Base-by-base conservation (phyloP, 768 basidiomycete species). In the Boletus pseudopeckii region DNA sequence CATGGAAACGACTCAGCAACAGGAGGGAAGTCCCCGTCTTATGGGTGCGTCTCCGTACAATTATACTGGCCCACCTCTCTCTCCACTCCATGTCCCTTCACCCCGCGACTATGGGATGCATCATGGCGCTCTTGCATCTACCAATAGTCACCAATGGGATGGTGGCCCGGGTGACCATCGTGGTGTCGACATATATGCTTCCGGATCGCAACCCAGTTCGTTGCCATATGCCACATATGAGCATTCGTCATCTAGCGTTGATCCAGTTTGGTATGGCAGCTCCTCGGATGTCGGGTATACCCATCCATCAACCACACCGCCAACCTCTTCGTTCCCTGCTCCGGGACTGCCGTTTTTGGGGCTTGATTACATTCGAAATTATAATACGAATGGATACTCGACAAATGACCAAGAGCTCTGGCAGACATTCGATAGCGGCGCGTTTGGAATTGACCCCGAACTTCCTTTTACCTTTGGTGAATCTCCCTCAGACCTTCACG, bases 261-360 rank as follows among this genome's bases (percentile, higher is more conserved):
- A 80, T 58, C 72, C 76, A 20, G 18, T 59, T n/a, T 70, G 69
- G 69, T 70, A 70, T 45, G 37, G 24, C 52, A 53, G 65, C 38
- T 59, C 53, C 76, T 73, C 58, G 65, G 69, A 60, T 75, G 73
- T 61, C 72, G 63, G 72, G 74, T 61, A 65, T 68, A 48, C 71
- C 46, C 77, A 77, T 5, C 71, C 80, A 32, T 83, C 83, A 6
- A 80, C 78, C 11, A 81, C 83, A 11, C 80, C 85, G 3, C 80
- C 85, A 13, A 80, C 77, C 6, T 69, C 86, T n/a, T 75, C 79
- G 5, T 90, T 90, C 66, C 75, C 84, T 57, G 82, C 82, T 9
- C 77, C 84, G 22, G 88, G 88, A 37, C 75, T 92, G n/a, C 91
- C 90, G 1, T 93, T 92, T 75, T 79, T 83, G 30, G 91, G 90